Base-by-base conservation (phyloP, 768 basidiomycete species). In the Macrolepiota dolichaula region DNA sequence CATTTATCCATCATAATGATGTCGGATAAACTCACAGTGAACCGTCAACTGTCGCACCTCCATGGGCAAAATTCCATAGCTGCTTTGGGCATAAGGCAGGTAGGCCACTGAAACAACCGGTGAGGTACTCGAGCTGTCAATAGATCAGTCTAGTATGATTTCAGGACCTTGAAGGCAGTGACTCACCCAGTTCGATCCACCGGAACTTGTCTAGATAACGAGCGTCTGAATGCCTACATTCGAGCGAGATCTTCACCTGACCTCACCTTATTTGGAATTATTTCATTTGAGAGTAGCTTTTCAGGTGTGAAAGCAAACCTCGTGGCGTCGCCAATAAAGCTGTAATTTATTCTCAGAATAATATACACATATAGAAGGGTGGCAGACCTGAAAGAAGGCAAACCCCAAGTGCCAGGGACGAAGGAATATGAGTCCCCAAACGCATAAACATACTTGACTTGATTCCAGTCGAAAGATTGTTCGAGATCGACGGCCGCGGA, bases 381-480 rank as follows among this genome's bases (percentile, higher is more conserved):
- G 11, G 52, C 57, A 11, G 36, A 51, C 51, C 51, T 59, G 24
- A 59, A 57, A 17, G 42, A 40, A 6, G 49, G 37, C 15, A 51
- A 27, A 1, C 57, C 57, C 9, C 40, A 59, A 5, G 57, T 51
- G 25, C 57, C 57, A 27, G 49, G 49, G 13, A 59, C 40, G 25
- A 51, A 52, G 2, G 57, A 59, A n/a, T 59, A 59, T 1, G 57
- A 59, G 19, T 59, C 57, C 13, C 57, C 57, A 15, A 59, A 59
- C 10, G 37, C 36, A 15, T 59, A 52, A 1, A 59, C 50, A 22
- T 51, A 59, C 11, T 59, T 42, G 15, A 77, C 77, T 4, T 64
- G 58, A 44, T 78, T 68, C 81, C 82, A 83, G 65, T 76, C 62
- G 65, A 83, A 80, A 44, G 37, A 44, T 15, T 29, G 37, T 11